Evolutionary conservation across 1,139 yeast species (phyloP).

Genomic region (Blastobotrys serpentis): DNA sequence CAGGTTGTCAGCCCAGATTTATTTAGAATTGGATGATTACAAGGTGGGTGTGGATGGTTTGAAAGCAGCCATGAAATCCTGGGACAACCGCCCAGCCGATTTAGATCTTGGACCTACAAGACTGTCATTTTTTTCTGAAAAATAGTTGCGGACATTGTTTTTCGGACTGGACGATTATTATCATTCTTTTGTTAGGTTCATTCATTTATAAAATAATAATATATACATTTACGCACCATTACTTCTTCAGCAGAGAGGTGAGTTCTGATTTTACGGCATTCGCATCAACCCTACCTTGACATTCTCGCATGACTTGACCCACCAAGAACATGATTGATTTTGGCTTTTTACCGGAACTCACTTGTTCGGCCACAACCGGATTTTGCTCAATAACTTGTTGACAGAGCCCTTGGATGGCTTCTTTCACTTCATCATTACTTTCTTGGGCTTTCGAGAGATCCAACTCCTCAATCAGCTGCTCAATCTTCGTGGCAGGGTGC

Average conservation of each 20-base stretch:
- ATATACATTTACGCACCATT: no score
- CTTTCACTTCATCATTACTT: constrained; percentile 35
- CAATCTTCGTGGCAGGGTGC: constrained; percentile 36
- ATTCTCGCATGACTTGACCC: constrained; percentile 79
- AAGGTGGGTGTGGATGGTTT: constrained; percentile 44
- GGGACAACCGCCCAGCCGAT: constrained; percentile 13
- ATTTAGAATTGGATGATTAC: constrained; percentile 57
- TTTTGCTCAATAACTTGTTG: constrained; percentile 51
- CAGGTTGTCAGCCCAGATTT: constrained; percentile 61
- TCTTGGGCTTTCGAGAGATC: constrained; percentile 48
- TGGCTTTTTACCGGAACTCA: constrained; percentile 56
- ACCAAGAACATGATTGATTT: constrained; percentile 70
- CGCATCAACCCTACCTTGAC: constrained; percentile 54
- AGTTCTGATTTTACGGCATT: constrained; percentile 15
- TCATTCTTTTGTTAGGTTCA: no score
- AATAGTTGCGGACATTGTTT: not conserved
- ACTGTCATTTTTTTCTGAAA: not conserved
- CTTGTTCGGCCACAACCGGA: constrained; percentile 56
- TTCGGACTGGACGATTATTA: no score
- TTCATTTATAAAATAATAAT: no score
- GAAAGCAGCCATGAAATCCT: constrained; percentile 24
- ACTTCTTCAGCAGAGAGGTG: not conserved
- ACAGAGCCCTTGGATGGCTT: constrained; percentile 55
- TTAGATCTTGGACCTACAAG: not conserved
- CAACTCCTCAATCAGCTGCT: constrained; percentile 52